Percentiles rank a stretch among this genome's conserved stretches.
Conservation (phyloP, 768 basidiomycete genomes). For the Mycena haematopus region DNA sequence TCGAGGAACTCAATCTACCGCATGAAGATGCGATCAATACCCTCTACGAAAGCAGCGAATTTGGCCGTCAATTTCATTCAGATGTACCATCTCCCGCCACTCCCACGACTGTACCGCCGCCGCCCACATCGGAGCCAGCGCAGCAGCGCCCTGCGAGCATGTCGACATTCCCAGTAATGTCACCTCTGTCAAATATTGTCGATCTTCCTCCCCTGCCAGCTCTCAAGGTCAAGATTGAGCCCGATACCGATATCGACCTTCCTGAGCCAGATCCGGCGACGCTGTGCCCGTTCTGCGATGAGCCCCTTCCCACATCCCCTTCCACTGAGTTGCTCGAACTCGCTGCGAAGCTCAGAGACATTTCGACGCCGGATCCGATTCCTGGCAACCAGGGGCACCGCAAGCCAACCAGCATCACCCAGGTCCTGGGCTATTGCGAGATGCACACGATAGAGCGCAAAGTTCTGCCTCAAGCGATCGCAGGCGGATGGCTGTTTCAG, state of each 20-base stretch:
- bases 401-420: background rate
- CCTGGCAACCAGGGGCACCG: slow-evolving; percentile 5
- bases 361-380: background rate
- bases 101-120: no score
- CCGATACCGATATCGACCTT: background rate
- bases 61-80: background rate
- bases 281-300: slow-evolving; percentile 14
- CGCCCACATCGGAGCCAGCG: no score
- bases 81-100: background rate
- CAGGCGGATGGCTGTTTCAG: background rate
- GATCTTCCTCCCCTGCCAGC: background rate
- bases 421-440: slow-evolving; percentile 4
- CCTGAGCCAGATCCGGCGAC: background rate
- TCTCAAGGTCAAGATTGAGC: background rate
- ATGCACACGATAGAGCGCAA: slow-evolving; percentile 6
- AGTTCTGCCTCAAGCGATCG: background rate
- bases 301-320: background rate
- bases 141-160: background rate
- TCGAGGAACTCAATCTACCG: background rate
- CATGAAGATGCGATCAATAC: background rate
- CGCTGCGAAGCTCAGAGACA: background rate
- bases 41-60: background rate
- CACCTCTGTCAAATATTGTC: background rate
- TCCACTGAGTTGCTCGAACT: background rate
- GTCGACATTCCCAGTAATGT: background rate